Conservation (phyloP, 345 rosid genomes). For the Eucalyptus melliodora region DNA sequence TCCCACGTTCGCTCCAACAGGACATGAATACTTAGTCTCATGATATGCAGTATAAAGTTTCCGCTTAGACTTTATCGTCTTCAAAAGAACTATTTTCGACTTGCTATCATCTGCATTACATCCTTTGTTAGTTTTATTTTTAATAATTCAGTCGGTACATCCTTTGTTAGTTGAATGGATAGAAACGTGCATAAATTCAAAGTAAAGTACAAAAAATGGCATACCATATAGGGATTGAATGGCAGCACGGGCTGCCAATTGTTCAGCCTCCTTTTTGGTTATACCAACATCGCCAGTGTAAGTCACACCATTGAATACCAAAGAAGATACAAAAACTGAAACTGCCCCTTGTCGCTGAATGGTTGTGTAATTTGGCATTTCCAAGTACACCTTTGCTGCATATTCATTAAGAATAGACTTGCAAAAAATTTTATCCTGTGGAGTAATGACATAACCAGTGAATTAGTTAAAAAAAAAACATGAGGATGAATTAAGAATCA, state of each 20-base stretch:
- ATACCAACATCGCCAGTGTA: not conserved
- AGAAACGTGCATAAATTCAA: not conserved
- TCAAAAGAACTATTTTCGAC: not conserved
- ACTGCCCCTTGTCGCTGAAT: not conserved
- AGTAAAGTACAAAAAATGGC: not conserved
- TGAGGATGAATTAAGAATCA: not conserved
- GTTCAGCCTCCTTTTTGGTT: not conserved
- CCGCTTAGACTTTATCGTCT: not conserved
- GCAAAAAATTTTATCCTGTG: not conserved
- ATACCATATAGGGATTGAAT: not conserved
- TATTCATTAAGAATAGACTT: not conserved
- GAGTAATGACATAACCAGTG: not conserved
- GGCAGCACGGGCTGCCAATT: not conserved
- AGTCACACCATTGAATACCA: not conserved
- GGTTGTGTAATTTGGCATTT: not conserved
- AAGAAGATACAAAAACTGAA: not conserved
- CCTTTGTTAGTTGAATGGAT: not conserved
- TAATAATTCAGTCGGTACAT: too few species aligned
- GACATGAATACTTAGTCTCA: not conserved
- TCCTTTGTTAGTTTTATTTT: not conserved
- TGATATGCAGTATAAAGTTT: not conserved
- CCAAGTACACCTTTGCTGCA: not conserved
- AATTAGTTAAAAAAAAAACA: not conserved
- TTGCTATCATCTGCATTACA: not conserved
- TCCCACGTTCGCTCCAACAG: not conserved